These are phyloP conservation scores for Myrmaecium sp. DNA, from an alignment of 2,329 filamentous ascomycete species.

Conservation along the genomic window DNA sequence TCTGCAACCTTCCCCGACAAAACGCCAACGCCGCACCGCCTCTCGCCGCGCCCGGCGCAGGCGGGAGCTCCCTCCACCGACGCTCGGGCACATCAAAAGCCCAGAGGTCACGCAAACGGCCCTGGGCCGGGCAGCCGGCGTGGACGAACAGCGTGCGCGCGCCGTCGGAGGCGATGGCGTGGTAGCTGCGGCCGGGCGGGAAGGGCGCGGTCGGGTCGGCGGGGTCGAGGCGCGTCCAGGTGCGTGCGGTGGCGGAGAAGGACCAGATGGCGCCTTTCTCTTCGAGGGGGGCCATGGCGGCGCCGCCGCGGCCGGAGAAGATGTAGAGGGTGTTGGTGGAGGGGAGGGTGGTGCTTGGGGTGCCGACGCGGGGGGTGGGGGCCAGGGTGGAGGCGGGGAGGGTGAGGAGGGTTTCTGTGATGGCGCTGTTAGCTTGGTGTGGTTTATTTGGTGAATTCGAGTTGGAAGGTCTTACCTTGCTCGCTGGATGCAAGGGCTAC, in stretches of 20 bases:
- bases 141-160: slow-evolving; percentile 59
- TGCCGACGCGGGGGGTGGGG: slow-evolving; percentile 54
- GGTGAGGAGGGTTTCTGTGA: slow-evolving; percentile 11
- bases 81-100: slow-evolving; percentile 49
- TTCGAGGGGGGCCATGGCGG: slow-evolving; percentile 52
- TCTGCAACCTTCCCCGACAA: slow-evolving; percentile 47
- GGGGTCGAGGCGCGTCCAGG: slow-evolving; percentile 51
- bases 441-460: slow-evolving; percentile 8
- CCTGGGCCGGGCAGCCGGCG: slow-evolving; percentile 51
- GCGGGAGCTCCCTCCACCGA: slow-evolving; percentile 50
- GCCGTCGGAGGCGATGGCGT: slow-evolving; percentile 47
- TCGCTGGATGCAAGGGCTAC: too few relatives aligned
- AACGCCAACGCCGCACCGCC: slow-evolving; percentile 53
- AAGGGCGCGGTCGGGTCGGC: slow-evolving; percentile 26
- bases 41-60: slow-evolving; percentile 49
- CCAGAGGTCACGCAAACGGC: slow-evolving; percentile 57
- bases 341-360: slow-evolving; percentile 52
- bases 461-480: too few relatives aligned
- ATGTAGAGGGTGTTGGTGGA: slow-evolving; percentile 58
- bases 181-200: slow-evolving; percentile 55
- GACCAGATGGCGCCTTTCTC: slow-evolving; percentile 62
- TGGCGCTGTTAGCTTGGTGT: slow-evolving; percentile 31
- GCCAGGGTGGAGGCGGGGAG: too few relatives aligned
- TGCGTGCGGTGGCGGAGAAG: slow-evolving; percentile 46
- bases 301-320: slow-evolving; percentile 62